phyloP scores from a whole-genome alignment of 768 basidiomycete genomes.

The Asterophora parasitica region DNA sequence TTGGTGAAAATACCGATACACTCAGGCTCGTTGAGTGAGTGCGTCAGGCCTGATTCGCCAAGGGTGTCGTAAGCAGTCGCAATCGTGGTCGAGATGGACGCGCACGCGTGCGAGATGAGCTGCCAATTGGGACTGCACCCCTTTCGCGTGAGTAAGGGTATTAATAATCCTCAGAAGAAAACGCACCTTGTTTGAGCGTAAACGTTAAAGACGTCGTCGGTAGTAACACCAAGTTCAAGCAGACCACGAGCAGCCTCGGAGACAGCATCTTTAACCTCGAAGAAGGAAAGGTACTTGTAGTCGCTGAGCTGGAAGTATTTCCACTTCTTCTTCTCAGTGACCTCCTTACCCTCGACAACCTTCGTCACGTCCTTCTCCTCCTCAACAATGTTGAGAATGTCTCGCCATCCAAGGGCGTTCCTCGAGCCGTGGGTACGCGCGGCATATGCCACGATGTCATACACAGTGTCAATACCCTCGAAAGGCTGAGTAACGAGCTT shows the following conservation, averaged over 20 bases:
- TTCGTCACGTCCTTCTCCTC: constrained; percentile 91
- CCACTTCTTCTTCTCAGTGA: constrained; percentile 90
- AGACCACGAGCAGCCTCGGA: constrained; percentile 68
- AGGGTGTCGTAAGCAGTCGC: constrained; percentile 97
- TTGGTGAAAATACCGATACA: constrained; percentile 89
- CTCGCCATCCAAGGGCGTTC: constrained; percentile 77
- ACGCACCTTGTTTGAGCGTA: constrained; percentile 81
- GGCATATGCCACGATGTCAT: constrained; percentile 73
- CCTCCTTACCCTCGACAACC: constrained; percentile 75
- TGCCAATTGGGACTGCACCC: constrained; percentile 75
- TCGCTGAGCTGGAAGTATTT: constrained; percentile 90
- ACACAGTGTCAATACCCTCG: constrained; percentile 76
- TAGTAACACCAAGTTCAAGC: constrained; percentile 61
- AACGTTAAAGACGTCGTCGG: constrained; percentile 81
- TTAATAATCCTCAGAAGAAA: constrained; percentile 2
- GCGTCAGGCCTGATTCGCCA: constrained; percentile 80
- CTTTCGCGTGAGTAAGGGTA: constrained; percentile 8
- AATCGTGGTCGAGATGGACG: constrained; percentile 71
- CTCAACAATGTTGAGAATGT: constrained; percentile 62
- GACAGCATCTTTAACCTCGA: constrained; percentile 63
- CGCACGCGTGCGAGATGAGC: constrained; percentile 77
- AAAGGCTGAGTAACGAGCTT: constrained; percentile 57
- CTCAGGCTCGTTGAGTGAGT: constrained; percentile 82
- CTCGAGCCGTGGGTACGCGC: constrained; percentile 71
- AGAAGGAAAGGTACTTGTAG: constrained; percentile 76